Conservation (phyloP, 768 basidiomycete genomes). For the Suillus brevipes region DNA sequence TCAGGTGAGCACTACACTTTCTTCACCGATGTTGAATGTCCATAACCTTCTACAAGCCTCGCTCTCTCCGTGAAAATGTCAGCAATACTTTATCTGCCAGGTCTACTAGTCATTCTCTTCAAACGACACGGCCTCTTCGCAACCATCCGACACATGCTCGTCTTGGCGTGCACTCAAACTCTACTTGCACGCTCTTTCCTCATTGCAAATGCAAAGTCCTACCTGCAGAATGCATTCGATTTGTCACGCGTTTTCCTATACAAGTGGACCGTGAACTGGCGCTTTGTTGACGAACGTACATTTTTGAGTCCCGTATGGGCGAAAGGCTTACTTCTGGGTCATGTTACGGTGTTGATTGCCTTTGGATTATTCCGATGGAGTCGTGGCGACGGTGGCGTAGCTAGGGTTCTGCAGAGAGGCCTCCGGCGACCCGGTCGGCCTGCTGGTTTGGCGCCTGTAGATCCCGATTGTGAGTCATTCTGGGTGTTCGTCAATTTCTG, state of each 20-base stretch:
- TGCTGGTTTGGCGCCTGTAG: constrained; percentile 46
- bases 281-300: constrained; percentile 73
- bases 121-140: constrained; percentile 62
- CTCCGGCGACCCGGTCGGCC: constrained; percentile 51
- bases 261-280: constrained; percentile 99
- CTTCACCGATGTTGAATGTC: background rate
- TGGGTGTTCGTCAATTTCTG: constrained; percentile 4
- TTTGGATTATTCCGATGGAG: constrained; percentile 84
- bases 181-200: constrained; percentile 74
- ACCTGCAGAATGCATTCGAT: constrained; percentile 80
- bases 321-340: constrained; percentile 61
- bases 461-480: constrained; percentile 60
- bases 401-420: constrained; percentile 53
- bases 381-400: constrained; percentile 64
- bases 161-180: constrained; percentile 47
- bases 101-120: constrained; percentile 78
- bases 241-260: constrained; percentile 87
- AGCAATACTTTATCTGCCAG: constrained; percentile 85
- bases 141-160: constrained; percentile 48
- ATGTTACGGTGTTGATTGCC: constrained; percentile 54
- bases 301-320: constrained; percentile 73
- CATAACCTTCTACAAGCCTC: constrained; percentile 10
- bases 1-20: constrained; percentile 55
- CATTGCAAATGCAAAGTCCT: constrained; percentile 55
- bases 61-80: constrained; percentile 97